phyloP scores from a whole-genome alignment of 257 asterid genomes.

The Anisodus tanguticus region DNA sequence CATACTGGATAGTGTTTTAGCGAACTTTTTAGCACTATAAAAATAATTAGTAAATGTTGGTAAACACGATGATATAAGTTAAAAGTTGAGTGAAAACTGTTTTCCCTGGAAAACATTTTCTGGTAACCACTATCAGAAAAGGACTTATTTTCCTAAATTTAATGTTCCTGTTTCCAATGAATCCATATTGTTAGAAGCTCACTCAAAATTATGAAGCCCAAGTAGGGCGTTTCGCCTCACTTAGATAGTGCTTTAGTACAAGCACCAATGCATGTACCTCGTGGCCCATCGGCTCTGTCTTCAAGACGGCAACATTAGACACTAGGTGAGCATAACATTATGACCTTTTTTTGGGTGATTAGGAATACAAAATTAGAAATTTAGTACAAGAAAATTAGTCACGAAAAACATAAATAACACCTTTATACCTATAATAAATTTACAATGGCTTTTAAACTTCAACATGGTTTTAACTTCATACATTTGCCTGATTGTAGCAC shows the following conservation, averaged over 20 bases:
- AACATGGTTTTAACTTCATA: background rate
- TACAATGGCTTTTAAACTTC: background rate
- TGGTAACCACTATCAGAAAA: background rate
- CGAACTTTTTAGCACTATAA: background rate
- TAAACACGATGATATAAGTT: background rate
- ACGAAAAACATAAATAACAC: background rate
- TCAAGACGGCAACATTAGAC: background rate
- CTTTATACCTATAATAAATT: slow-evolving; percentile 3
- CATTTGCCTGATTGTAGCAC: background rate
- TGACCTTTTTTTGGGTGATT: background rate
- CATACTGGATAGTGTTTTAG: background rate
- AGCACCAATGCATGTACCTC: background rate
- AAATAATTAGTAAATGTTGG: background rate
- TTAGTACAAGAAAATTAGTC: slow-evolving; percentile 1
- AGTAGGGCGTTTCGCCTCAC: background rate
- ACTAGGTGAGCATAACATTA: slow-evolving; percentile 13
- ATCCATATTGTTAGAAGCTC: background rate
- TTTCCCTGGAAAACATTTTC: background rate
- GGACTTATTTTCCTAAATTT: slow-evolving; percentile 9
- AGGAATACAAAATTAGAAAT: slow-evolving; percentile 11
- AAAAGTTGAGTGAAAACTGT: background rate
- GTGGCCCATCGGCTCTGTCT: background rate
- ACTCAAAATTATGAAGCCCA: background rate
- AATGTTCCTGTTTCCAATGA: background rate
- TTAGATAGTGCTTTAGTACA: background rate